phyloP scores from a whole-genome alignment of 2,329 filamentous ascomycete genomes.

The Harringtonia lauricola region DNA sequence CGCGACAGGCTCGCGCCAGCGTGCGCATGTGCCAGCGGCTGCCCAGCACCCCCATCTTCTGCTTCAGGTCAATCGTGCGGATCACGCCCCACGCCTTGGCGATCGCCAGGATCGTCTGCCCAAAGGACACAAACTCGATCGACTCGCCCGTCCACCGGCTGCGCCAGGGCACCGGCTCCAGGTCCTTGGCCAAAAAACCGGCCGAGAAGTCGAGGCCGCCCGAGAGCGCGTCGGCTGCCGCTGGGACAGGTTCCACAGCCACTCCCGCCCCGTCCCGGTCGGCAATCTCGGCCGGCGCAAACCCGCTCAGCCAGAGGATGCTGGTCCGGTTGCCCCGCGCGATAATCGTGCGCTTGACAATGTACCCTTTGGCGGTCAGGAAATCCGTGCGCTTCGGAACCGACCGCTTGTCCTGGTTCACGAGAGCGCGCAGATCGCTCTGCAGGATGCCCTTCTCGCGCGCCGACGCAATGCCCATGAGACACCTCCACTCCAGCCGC shows the following conservation, averaged over 20 bases:
- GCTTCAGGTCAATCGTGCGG: conserved; percentile 44
- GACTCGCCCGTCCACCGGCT: conserved; percentile 43
- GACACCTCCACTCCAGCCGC: conserved; percentile 45
- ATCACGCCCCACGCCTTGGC: conserved; percentile 48
- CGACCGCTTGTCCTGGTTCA: conserved; percentile 52
- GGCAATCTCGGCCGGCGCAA: conserved; percentile 32
- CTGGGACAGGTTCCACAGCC: not conserved
- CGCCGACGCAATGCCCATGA: conserved; percentile 45
- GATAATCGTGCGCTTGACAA: conserved; percentile 48
- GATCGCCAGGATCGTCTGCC: conserved; percentile 45
- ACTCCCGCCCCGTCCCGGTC: not conserved
- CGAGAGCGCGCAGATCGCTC: conserved; percentile 45
- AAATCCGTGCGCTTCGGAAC: conserved; percentile 50
- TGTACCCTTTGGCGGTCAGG: conserved; percentile 48
- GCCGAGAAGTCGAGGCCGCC: conserved; percentile 20
- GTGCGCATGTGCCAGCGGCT: conserved; percentile 49
- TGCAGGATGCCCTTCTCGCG: conserved; percentile 47
- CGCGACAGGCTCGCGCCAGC: conserved; percentile 45
- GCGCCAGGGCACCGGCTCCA: conserved; percentile 45
- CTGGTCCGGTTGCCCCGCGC: conserved; percentile 50
- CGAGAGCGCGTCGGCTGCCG: not conserved
- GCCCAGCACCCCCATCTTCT: conserved; percentile 44
- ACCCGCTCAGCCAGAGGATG: conserved; percentile 48
- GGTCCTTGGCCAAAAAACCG: conserved; percentile 23
- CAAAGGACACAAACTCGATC: conserved; percentile 47